A percentile compares a stretch with the other conserved stretches of the same genome.
Conservation (phyloP, 768 basidiomycete species). For the Dioszegia hungarica region DNA sequence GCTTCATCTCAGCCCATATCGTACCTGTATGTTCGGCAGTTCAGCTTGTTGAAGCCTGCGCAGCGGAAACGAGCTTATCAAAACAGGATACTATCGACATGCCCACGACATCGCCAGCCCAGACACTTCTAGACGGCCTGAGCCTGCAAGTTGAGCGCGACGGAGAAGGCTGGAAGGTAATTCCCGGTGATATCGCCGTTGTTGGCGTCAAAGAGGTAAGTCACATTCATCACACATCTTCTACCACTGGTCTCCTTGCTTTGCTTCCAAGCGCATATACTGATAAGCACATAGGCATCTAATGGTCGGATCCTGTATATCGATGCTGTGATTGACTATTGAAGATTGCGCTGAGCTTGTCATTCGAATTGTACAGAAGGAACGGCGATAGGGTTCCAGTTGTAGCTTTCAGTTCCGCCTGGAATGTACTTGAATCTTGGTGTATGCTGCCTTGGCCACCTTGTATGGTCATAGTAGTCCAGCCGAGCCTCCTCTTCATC, state of each 20-base stretch:
- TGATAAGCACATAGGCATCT: constrained; percentile 15
- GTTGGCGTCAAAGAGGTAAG: constrained; percentile 36
- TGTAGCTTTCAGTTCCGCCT: too few species aligned
- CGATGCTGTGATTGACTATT: constrained; percentile 20
- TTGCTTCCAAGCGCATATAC: background rate
- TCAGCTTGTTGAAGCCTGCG: too few species aligned
- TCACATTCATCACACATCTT: too few species aligned
- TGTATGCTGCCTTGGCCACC: too few species aligned
- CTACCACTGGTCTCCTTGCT: too few species aligned
- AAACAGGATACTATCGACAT: constrained; percentile 9
- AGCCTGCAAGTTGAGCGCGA: constrained; percentile 15
- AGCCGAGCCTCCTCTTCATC: too few species aligned
- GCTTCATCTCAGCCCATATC: constrained; percentile 78
- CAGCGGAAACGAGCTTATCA: background rate
- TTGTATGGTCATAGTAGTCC: too few species aligned
- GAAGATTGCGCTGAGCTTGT: too few species aligned
- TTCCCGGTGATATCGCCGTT: constrained; percentile 40
- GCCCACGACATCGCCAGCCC: constrained; percentile 5
- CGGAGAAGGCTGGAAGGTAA: constrained; percentile 29
- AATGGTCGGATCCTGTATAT: constrained; percentile 35
- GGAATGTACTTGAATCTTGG: too few species aligned
- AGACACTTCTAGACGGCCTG: constrained; percentile 28
- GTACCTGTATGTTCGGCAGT: constrained; percentile 60
- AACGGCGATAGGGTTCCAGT: too few species aligned
- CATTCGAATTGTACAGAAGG: too few species aligned